These are phyloP conservation scores for Claviceps citrina DNA, from an alignment of 2,329 filamentous ascomycete genomes.

Conservation along the genomic window DNA sequence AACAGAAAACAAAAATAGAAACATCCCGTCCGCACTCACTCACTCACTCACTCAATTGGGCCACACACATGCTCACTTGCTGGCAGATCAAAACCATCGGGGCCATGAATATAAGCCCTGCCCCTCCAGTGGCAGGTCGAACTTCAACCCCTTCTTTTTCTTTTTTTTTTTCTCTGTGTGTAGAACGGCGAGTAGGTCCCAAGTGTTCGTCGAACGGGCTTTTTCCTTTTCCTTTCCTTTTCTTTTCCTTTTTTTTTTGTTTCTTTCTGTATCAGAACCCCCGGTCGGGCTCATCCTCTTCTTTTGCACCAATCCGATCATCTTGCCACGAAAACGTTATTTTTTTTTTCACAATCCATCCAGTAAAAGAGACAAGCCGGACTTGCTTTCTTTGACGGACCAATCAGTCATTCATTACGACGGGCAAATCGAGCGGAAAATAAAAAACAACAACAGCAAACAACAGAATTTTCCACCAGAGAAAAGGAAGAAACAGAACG, in stretches of 20 bases:
- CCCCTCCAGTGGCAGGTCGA: slow-evolving; percentile 25
- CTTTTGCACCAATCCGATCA: background rate
- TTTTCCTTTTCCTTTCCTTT: slow-evolving; percentile 24
- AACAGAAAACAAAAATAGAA: slow-evolving; percentile 29
- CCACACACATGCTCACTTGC: too few species aligned
- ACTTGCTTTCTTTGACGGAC: slow-evolving; percentile 35
- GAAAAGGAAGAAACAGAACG: background rate
- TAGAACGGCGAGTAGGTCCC: slow-evolving; percentile 30
- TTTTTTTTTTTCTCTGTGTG: slow-evolving; percentile 23
- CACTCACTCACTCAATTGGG: too few species aligned
- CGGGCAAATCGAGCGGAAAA: background rate
- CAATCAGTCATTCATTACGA: slow-evolving; percentile 21
- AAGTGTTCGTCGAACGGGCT: slow-evolving; percentile 33
- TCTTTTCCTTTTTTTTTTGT: slow-evolving; percentile 21
- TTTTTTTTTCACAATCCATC: background rate
- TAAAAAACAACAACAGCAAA: background rate
- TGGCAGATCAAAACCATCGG: too few species aligned
- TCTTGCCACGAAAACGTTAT: too few species aligned
- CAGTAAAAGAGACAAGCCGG: slow-evolving; percentile 32
- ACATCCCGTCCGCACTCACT: slow-evolving; percentile 12
- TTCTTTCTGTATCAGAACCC: slow-evolving; percentile 16
- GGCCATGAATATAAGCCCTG: slow-evolving; percentile 45
- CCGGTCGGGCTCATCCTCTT: slow-evolving; percentile 18
- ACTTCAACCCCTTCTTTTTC: slow-evolving; percentile 21
- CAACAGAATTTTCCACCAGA: background rate